Conservation (phyloP, 2,329 filamentous ascomycete species). For the Epichloe gansuensis region DNA sequence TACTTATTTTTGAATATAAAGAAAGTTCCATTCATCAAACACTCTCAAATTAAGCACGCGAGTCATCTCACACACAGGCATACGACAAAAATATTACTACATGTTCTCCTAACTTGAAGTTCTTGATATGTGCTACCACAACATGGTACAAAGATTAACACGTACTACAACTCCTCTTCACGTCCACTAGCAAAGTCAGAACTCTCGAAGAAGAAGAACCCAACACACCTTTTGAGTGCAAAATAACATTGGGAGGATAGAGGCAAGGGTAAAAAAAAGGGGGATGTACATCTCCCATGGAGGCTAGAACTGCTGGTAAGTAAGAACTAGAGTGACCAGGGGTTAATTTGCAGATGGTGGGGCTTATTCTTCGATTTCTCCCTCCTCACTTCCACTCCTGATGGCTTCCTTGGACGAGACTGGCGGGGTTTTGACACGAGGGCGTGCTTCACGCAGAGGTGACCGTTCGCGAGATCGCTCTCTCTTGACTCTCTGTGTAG, state of each 20-base stretch:
- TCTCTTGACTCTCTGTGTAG: conserved; percentile 41
- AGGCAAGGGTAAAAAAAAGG: not conserved
- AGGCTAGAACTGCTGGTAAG: conserved; percentile 4
- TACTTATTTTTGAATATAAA: conserved; percentile 1
- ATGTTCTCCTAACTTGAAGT: too few relatives aligned
- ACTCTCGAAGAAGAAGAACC: not conserved
- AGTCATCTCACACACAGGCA: not conserved
- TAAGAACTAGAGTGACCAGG: not conserved
- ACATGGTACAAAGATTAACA: not conserved
- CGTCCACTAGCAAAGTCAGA: conserved; percentile 1
- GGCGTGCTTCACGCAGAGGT: conserved; percentile 42
- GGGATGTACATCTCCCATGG: not conserved
- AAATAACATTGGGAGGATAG: not conserved
- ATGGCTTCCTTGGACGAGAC: conserved; percentile 34
- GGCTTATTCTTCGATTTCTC: conserved; percentile 72
- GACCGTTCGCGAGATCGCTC: conserved; percentile 49
- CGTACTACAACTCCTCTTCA: not conserved
- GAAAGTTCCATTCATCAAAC: not conserved
- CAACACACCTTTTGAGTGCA: not conserved
- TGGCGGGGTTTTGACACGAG: conserved; percentile 45
- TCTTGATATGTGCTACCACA: conserved; percentile 2
- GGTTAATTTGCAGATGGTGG: not conserved
- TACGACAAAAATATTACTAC: too few relatives aligned
- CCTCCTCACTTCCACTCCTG: conserved; percentile 78
- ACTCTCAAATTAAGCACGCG: not conserved